Conservation (phyloP, 1,139 yeast genomes). For the Nakaseomyces glabratus region DNA sequence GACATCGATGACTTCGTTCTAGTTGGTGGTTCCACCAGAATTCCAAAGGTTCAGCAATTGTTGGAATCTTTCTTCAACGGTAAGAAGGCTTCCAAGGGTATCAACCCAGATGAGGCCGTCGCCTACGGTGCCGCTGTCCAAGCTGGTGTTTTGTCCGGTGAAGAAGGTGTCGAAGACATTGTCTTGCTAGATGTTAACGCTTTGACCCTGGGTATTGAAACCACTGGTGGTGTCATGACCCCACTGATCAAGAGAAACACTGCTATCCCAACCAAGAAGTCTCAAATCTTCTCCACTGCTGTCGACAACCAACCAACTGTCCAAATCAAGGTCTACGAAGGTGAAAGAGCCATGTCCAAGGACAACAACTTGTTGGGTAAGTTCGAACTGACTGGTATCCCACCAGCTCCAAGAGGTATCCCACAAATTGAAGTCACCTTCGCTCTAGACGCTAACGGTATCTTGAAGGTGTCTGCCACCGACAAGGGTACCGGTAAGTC, state of each 20-base stretch:
- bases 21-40: conserved; percentile 97
- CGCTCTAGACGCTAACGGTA: conserved; percentile 92
- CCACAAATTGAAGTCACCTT: conserved; percentile 96
- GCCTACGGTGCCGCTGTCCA: conserved; percentile 98
- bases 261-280: conserved; percentile 90
- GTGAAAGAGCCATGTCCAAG: conserved; percentile 92
- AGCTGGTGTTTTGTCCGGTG: conserved; percentile 92
- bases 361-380: conserved; percentile 92
- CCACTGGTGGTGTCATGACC: conserved; percentile 97
- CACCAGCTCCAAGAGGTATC: conserved; percentile 96
- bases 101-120: conserved; percentile 96
- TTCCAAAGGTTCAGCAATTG: conserved; percentile 91
- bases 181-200: conserved; percentile 86
- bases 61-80: conserved; percentile 83
- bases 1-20: conserved; percentile 87
- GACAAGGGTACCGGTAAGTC: conserved; percentile 97
- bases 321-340: conserved; percentile 87
- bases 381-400: conserved; percentile 88
- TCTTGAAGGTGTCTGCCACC: conserved; percentile 82
- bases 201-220: conserved; percentile 90
- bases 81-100: conserved; percentile 90
- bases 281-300: conserved; percentile 92
- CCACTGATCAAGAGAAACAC: conserved; percentile 93
- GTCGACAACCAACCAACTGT: conserved; percentile 96
- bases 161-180: conserved; percentile 61